phyloP scores from a whole-genome alignment of 164 flowering plant genomes.

The Sedum album region DNA sequence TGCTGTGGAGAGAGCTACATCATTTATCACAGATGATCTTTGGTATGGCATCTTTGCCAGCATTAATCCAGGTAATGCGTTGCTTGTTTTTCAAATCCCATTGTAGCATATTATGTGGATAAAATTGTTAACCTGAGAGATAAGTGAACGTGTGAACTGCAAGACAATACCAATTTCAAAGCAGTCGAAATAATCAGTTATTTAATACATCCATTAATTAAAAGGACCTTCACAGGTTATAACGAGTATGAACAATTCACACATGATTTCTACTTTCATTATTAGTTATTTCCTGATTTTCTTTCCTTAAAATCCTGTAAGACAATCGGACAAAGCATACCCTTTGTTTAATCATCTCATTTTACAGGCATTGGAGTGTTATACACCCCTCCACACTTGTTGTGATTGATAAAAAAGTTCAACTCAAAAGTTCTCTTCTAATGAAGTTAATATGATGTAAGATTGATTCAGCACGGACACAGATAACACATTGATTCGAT shows the following conservation, averaged over 20 bases:
- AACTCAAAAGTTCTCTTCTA: too few relatives aligned
- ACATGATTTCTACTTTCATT: neutral
- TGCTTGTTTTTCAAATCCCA: constrained; percentile 6
- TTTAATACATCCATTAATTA: neutral
- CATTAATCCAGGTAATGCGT: constrained; percentile 75
- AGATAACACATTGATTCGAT: too few relatives aligned
- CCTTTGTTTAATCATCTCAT: too few relatives aligned
- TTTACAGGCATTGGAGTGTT: too few relatives aligned
- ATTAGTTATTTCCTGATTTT: too few relatives aligned
- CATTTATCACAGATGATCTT: constrained; percentile 95
- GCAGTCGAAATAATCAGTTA: neutral
- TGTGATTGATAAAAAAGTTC: too few relatives aligned
- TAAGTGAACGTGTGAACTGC: neutral
- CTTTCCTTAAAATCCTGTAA: too few relatives aligned
- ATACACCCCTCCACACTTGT: too few relatives aligned
- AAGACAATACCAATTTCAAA: neutral
- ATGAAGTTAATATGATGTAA: too few relatives aligned
- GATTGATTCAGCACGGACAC: too few relatives aligned
- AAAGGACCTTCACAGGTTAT: neutral
- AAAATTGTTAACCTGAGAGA: neutral
- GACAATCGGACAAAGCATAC: too few relatives aligned
- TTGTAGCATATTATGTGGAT: neutral
- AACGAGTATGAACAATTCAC: neutral
- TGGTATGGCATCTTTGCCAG: constrained; percentile 99
- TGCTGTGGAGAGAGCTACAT: constrained; percentile 97